phyloP scores from a whole-genome alignment of 108 stramenopile genomes.

The Pseudonitzschia multiseries region DNA sequence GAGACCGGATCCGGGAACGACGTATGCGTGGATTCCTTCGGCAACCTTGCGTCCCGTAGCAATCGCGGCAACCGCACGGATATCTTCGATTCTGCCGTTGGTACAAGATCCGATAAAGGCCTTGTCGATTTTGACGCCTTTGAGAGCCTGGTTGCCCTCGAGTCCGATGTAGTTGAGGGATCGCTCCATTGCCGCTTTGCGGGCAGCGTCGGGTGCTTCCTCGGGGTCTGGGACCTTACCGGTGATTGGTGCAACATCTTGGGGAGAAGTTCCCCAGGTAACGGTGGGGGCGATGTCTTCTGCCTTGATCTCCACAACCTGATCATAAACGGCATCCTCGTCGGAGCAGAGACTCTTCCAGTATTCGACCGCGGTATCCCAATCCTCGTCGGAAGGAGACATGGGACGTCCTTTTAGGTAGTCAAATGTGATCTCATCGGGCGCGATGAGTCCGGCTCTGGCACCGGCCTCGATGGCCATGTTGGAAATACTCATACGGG shows the following conservation, averaged over 20 bases:
- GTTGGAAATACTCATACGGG: conserved; percentile 91
- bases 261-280: conserved; percentile 94
- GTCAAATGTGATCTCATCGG: conserved; percentile 88
- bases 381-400: conserved; percentile 86
- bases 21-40: conserved; percentile 87
- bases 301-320: conserved; percentile 81
- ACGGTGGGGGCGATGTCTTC: conserved; percentile 92
- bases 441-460: conserved; percentile 91
- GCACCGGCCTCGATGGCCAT: conserved; percentile 97
- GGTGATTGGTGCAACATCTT: conserved; percentile 85
- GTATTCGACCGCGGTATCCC: conserved; percentile 86
- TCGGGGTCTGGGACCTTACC: conserved; percentile 81
- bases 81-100: conserved; percentile 94
- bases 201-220: conserved; percentile 54
- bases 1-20: conserved; percentile 92
- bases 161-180: conserved; percentile 91
- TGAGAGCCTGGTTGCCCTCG: conserved; percentile 75
- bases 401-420: conserved; percentile 93
- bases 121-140: conserved; percentile 83
- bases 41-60: conserved; percentile 88
- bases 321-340: conserved; percentile 86
- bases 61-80: conserved; percentile 88
- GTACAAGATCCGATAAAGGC: conserved; percentile 95
- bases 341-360: conserved; percentile 72
- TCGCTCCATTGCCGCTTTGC: conserved; percentile 82